Evolutionary conservation across 306 rosid genomes (phyloP), one percentile per base, ranked within the genome.

Genomic region (Heteromeles arbutifolia): DNA sequence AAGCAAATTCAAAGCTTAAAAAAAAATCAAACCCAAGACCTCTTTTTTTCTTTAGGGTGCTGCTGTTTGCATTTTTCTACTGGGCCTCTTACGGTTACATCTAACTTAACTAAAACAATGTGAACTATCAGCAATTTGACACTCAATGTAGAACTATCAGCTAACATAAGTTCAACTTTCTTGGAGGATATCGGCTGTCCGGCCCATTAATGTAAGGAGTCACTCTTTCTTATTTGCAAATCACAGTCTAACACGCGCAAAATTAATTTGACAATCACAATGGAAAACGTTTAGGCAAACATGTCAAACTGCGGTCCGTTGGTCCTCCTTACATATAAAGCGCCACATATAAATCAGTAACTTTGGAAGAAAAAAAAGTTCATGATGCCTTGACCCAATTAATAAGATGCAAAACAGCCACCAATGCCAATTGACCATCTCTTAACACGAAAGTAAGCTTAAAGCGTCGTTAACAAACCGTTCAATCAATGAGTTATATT

Each of bases 391-490:
- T 6, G 74, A 31, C 2, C 63, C 11, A n/a, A 9, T 14, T 11
- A 17, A 5, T 58, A 34, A 72, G 43, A 73, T 17, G 39, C 68
- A 59, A 73, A 62, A 50, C n/a, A 50, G 19, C 44, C 61, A 70
- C 59, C 4, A 48, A 45, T 45, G 45, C 6, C 31, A 62, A 44
- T 31, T 61, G 57, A 61, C 45, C 69, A 74, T 45, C 21, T 45
- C 58, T 48, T 37, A 73, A 59, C 77, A 72, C 43, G 25, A 56
- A 77, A 77, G 68, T 41, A 28, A 17, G 72, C 63, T 73, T 69
- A 77, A 28, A 69, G 80, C 77, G 80, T 78, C 67, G 65, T 39
- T 65, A 9, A 50, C 69, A 57, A 48, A 84, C 74, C 65, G 77
- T 82, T 72, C 76, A 67, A 75, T 74, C 74, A 70, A 57, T 69